Conservation (phyloP, 345 rosid genomes). For the Corymbia maculata region DNA sequence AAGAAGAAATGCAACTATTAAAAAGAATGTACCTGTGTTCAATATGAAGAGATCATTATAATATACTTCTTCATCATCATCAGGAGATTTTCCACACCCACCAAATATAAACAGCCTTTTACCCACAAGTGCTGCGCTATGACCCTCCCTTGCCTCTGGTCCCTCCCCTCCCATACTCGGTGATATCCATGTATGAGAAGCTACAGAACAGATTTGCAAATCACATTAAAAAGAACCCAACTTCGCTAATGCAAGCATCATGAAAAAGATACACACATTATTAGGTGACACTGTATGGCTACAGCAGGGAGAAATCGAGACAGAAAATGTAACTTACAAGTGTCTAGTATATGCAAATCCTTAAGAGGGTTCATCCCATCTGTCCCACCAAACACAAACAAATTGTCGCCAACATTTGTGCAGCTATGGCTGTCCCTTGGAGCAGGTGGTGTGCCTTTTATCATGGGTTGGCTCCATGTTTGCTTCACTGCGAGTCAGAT, state of each 20-base stretch:
- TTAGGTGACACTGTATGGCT: not conserved
- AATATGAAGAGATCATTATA: conserved; percentile 83
- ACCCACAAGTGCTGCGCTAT: conserved; percentile 86
- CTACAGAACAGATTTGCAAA: conserved; percentile 17
- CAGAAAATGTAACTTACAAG: conserved; percentile 41
- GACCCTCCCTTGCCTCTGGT: conserved; percentile 94
- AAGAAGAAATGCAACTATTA: not conserved
- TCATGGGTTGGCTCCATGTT: conserved; percentile 72
- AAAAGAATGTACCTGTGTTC: conserved; percentile 57
- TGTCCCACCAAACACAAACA: conserved; percentile 90
- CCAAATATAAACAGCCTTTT: conserved; percentile 87
- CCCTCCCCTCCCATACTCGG: conserved; percentile 91
- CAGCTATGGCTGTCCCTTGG: conserved; percentile 97
- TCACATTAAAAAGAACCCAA: not conserved
- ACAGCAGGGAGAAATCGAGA: not conserved
- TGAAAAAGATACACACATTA: not conserved
- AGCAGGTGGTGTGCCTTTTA: conserved; percentile 62
- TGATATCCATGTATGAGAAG: conserved; percentile 78
- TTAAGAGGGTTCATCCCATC: conserved; percentile 76
- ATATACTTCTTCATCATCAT: conserved; percentile 59
- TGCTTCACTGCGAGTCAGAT: conserved; percentile 43
- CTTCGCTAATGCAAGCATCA: not conserved
- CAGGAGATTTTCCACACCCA: conserved; percentile 79
- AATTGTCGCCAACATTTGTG: conserved; percentile 62
- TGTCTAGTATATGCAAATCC: conserved; percentile 76